Evolutionary conservation across 164 flowering plant species (phyloP), one percentile per base, ranked within the genome.

Genomic region (Litsea cubeba): DNA sequence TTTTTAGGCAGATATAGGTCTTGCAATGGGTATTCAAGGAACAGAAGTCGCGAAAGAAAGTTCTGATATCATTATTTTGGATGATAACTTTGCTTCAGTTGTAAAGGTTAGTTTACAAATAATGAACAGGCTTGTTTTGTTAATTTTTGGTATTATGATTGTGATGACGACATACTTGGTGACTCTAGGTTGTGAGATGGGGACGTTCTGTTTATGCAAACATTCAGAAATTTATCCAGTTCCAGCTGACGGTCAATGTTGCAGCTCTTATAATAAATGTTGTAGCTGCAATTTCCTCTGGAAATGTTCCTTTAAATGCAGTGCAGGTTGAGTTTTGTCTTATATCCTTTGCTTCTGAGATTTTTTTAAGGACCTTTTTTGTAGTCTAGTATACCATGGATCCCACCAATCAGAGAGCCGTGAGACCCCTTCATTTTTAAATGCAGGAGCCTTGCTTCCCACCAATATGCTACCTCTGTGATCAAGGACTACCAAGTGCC

Each of bases 1-100:
- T 72, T 62, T 74, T 74, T 72, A 95, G 98, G 97, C 99, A 12
- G 99, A 95, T 79, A 91, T 95, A 79, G 99, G 99, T 74, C 97
- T 95, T 79, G 87, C 99, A 1, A 95, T 95, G 99, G 99, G 99
- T 49, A 93, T 95, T 71, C 81, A 77, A 76, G 99, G 98, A 72
- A 95, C 99, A 58, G 99, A 95, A 85, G 99, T 95, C 75, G 99
- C 99, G 5, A 95, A 95, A 81, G 99, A 93, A 82, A 95, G 94
- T 80, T 90, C 98, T 25, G 99, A 95, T 78, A 92, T 95, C 68
- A 93, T 95, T n/a, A 95, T 95, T 49, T 78, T 95, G 86, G 99
- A 95, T 81, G 99, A 95, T 69, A 90, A 93, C 76, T 95, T 95
- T 82, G 76, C 95, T 63, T 88, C 99, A 3, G 97, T 95, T 80